phyloP scores from a whole-genome alignment of 257 asterid genomes.

The Fraxinus excelsior region DNA sequence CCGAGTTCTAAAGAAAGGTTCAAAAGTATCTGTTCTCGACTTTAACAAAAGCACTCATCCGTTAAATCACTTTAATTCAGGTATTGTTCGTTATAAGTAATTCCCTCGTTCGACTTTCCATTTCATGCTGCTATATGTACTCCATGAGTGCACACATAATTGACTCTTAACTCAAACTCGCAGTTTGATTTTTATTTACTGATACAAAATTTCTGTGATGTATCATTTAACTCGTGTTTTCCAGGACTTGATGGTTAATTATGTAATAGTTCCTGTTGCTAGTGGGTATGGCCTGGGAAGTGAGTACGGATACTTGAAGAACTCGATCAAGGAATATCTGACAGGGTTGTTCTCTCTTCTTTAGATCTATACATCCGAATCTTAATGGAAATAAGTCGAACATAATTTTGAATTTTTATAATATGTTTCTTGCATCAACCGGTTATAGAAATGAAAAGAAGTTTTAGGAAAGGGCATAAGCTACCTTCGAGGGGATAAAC shows the following conservation, averaged over 20 bases:
- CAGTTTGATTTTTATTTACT: neutral
- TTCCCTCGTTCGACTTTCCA: neutral
- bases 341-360: conserved; percentile 50
- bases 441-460: too few relatives aligned
- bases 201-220: neutral
- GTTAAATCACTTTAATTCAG: conserved; percentile 53
- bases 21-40: conserved; percentile 71
- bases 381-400: neutral
- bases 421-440: too few relatives aligned
- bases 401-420: too few relatives aligned
- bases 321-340: conserved; percentile 65
- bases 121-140: neutral
- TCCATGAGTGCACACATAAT: neutral
- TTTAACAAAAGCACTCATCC: conserved; percentile 70
- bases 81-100: conserved; percentile 29
- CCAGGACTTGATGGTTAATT: conserved; percentile 79
- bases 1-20: conserved; percentile 78
- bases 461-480: too few relatives aligned
- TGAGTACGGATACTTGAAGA: conserved; percentile 81
- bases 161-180: neutral
- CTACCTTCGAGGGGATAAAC: too few relatives aligned
- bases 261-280: conserved; percentile 73
- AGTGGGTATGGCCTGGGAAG: conserved; percentile 27
- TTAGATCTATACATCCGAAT: too few relatives aligned
- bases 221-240: neutral